Base-by-base conservation (phyloP, 1,139 yeast genomes). In the Keqinozyma sinolaborantium region DNA sequence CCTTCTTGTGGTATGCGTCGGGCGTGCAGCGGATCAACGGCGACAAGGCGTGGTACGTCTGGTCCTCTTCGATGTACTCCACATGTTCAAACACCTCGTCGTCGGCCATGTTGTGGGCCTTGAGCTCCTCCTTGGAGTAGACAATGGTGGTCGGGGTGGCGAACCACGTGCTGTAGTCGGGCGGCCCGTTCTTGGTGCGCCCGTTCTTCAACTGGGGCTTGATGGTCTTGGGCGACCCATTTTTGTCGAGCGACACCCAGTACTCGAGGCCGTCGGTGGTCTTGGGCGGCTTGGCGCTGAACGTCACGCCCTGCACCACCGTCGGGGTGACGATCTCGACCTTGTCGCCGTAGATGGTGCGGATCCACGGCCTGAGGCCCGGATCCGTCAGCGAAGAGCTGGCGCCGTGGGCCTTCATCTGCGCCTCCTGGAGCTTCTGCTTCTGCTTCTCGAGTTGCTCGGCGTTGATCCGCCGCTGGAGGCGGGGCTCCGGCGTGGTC, bases 1-100 rank as follows among this genome's bases (percentile, higher is more conserved):
- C 92, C 53, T 79, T 83, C 45, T 71, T 73, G 48, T 66, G 69
- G 52, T 83, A 87, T 29, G 71, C 57, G 32, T 82, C 83, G 1
- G 96, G 96, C 3, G 90, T 83, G 59, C 96, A 87, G 57, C 96
- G 71, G 47, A 85, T 73, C 34, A 87, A 56, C 0, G 96, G 96
- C 48, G 80, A 83, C 50, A 87, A 67, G 14, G 70, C 60, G 26
- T 77, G 80, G 48, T 84, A 82, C 1, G 84, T 73, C 12, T 71
- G 67, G 53, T 84, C 94, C 52, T 85, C 95, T 3, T 76, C 79
- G 14, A 73, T 51, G 48, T 57, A 69, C 27, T 58, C 48, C 26
- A 73, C 78, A 41, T 84, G 86, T 34, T 65, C 71, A 46, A 70
- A 73, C 1, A 59, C 50, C 24, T 78, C 82, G 41, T 64, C 79